These are phyloP conservation scores for Eucalyptus polybractea DNA, from an alignment of 345 rosid genomes.

Conservation along the genomic window DNA sequence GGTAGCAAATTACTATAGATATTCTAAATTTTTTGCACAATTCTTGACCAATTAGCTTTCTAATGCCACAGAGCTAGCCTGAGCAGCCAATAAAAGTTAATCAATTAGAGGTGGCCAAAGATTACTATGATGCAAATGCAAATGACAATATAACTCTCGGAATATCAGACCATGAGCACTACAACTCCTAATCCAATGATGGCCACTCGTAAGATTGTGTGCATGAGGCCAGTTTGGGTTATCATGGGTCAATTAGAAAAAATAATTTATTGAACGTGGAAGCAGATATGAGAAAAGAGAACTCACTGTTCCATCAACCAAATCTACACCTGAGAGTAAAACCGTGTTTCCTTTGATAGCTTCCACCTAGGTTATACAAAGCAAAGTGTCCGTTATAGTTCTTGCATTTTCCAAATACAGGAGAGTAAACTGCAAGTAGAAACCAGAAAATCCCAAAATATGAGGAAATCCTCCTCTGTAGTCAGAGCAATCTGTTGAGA, in stretches of 20 bases:
- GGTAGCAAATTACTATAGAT: not conserved
- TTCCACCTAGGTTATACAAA: constrained; percentile 41
- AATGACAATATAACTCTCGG: not conserved
- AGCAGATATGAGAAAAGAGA: not conserved
- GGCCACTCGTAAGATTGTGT: not conserved
- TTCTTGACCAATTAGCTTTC: not conserved
- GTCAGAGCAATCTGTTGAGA: not conserved
- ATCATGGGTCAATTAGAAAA: not conserved
- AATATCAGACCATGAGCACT: not conserved
- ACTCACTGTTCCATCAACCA: constrained; percentile 92
- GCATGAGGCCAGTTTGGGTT: not conserved
- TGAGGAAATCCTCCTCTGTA: not conserved
- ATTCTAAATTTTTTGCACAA: not conserved
- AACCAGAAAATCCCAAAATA: not conserved
- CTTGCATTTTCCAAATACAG: not conserved
- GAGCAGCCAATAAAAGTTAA: not conserved
- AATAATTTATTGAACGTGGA: not conserved
- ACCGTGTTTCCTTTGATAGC: constrained; percentile 55
- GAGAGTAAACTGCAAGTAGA: not conserved
- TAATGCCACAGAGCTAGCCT: not conserved
- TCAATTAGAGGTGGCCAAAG: not conserved
- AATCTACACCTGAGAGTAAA: constrained; percentile 84
- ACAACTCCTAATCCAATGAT: not conserved
- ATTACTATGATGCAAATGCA: not conserved
- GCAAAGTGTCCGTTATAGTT: not conserved